These are phyloP conservation scores for Aegle marmelos DNA, from an alignment of 345 rosid species.

Conservation along the genomic window DNA sequence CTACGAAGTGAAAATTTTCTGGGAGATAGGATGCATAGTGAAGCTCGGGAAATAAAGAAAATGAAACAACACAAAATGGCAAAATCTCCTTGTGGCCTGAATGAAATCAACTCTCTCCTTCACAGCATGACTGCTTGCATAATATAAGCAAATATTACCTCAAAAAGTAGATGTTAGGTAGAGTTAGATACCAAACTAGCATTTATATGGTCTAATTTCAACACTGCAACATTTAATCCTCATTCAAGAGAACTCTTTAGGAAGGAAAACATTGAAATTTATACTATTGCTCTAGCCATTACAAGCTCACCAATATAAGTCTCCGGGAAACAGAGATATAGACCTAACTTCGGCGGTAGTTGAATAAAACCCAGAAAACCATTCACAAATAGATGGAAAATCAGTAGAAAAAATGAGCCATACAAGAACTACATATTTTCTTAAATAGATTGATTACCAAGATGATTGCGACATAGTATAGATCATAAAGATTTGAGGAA, in stretches of 20 bases:
- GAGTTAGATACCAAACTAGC: background rate
- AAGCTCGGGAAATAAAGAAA: background rate
- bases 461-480: background rate
- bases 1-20: too few relatives aligned
- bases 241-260: background rate
- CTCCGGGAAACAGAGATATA: too few relatives aligned
- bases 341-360: too few relatives aligned
- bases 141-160: background rate
- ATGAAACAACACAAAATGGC: background rate
- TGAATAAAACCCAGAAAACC: too few relatives aligned
- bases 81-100: background rate
- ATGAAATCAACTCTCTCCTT: background rate
- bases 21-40: too few relatives aligned
- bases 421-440: background rate
- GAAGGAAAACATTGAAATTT: too few relatives aligned
- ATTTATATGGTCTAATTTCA: background rate
- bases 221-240: background rate
- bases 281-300: too few relatives aligned
- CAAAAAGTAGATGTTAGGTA: background rate
- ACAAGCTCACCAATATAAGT: too few relatives aligned
- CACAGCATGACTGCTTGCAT: background rate
- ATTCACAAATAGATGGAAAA: background rate
- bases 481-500: background rate
- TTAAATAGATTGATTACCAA: background rate
- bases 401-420: background rate